These are phyloP conservation scores for Boletus sp. DNA, from an alignment of 768 basidiomycete genomes.

Conservation along the genomic window DNA sequence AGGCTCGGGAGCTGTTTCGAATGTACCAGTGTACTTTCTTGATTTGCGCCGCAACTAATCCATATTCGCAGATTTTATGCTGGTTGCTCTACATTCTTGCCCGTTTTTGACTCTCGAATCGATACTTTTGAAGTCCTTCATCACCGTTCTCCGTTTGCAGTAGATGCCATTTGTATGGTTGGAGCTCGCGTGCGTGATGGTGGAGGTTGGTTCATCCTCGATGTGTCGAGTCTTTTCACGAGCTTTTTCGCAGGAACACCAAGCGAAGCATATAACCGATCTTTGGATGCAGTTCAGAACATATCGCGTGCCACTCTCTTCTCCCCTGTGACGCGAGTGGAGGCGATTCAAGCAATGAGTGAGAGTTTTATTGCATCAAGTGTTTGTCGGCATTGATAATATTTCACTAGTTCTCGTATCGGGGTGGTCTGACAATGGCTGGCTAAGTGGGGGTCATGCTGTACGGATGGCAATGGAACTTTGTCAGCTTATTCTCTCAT, in stretches of 20 bases:
- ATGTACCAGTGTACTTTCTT: constrained; percentile 47
- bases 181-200: constrained; percentile 89
- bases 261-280: constrained; percentile 70
- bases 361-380: constrained; percentile 26
- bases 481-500: constrained; percentile 47
- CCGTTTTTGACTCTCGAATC: constrained; percentile 78
- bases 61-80: constrained; percentile 67
- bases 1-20: constrained; percentile 83
- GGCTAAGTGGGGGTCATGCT: constrained; percentile 94
- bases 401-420: constrained; percentile 70
- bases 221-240: constrained; percentile 1
- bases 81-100: constrained; percentile 89
- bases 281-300: constrained; percentile 80
- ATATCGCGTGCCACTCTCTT: constrained; percentile 88
- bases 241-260: constrained; percentile 50
- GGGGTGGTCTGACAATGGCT: constrained; percentile 95
- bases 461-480: constrained; percentile 96
- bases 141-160: constrained; percentile 88
- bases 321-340: constrained; percentile 76
- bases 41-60: constrained; percentile 12
- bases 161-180: constrained; percentile 92
- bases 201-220: constrained; percentile 55
- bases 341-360: constrained; percentile 96
- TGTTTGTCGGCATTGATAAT: constrained; percentile 2
- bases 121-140: constrained; percentile 88